Evolutionary conservation across 2,329 filamentous ascomycete species (phyloP), one percentile per base, ranked within the genome.

Genomic region (Monilinia vaccinii-corymbosi): DNA sequence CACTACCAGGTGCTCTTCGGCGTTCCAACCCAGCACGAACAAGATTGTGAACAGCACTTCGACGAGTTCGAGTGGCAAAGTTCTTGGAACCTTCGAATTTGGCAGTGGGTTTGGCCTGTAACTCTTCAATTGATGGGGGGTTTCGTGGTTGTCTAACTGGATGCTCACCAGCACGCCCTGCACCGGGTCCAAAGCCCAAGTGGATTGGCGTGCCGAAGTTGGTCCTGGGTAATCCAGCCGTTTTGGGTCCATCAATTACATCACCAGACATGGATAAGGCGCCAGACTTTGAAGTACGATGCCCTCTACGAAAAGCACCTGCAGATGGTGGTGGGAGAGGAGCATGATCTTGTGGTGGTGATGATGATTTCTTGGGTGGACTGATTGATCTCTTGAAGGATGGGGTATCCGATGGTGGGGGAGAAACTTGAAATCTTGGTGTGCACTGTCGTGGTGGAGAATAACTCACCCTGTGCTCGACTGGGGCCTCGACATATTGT

Each of bases 1-100:
- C 81, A 64, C 87, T 89, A 61, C 86, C 79, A 76, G 81, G 88
- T 79, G 82, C 79, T 62, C 77, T 82, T 60, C 93, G 90, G 62
- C 94, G 89, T 71, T 91, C 90, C 64, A 94, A 82, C 18, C 93
- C 92, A 58, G 93, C 93, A 65, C 89, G 89, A 63, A 97, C 89
- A 53, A 99, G 82, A 72, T 91, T 97, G 77, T 92, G 86, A 48
- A 99, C 86, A 31, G 94, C 94, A 68, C 89, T 91, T 65, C 93
- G 91, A 62, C 94, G 91, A 70, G 95, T 92, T 63, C 94, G 91
- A 60, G 91, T 86, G 13, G 89, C 88, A 75, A 99, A 99, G 78
- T 99, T 99, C 83, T 97, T 87, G 84, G 93, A 97, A 28, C 93
- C 94, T 73, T 97, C 93, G 65, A 93, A 84, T 77, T 91, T 96